phyloP scores from a whole-genome alignment of 805 yeast species.

The Wickerhamomyces xylosicus region DNA sequence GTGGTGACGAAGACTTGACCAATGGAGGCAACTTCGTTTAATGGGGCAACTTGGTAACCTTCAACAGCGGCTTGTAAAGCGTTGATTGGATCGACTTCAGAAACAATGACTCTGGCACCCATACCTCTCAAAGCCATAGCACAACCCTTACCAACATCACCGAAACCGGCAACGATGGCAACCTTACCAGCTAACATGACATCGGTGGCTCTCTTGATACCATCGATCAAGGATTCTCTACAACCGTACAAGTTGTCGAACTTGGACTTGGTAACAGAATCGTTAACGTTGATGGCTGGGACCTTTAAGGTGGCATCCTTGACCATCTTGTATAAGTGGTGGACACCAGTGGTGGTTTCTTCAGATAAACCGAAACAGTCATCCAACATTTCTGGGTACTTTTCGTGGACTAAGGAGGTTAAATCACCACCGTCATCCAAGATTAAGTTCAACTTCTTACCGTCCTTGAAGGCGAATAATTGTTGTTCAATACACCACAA shows the following conservation, averaged over 20 bases:
- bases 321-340: conserved; percentile 95
- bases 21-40: conserved; percentile 83
- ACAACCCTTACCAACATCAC: conserved; percentile 99
- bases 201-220: conserved; percentile 99
- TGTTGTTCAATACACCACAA: conserved; percentile 99
- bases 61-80: conserved; percentile 99
- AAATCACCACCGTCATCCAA: conserved; percentile 99
- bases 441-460: conserved; percentile 89
- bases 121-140: conserved; percentile 96
- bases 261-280: conserved; percentile 97
- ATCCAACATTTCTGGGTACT: conserved; percentile 94
- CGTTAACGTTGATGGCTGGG: conserved; percentile 99
- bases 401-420: conserved; percentile 92
- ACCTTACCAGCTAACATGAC: conserved; percentile 99
- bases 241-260: conserved; percentile 99
- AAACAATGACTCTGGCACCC: conserved; percentile 98
- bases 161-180: conserved; percentile 98
- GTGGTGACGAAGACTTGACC: conserved; percentile 99
- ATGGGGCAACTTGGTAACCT: conserved; percentile 93
- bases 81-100: conserved; percentile 97
- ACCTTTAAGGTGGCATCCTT: conserved; percentile 84
- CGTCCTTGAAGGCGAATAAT: conserved; percentile 95
- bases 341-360: conserved; percentile 99
- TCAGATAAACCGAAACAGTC: conserved; percentile 95
- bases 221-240: conserved; percentile 97